Evolutionary conservation across 768 basidiomycete species (phyloP).

Genomic region (Lyophyllum shimeji): DNA sequence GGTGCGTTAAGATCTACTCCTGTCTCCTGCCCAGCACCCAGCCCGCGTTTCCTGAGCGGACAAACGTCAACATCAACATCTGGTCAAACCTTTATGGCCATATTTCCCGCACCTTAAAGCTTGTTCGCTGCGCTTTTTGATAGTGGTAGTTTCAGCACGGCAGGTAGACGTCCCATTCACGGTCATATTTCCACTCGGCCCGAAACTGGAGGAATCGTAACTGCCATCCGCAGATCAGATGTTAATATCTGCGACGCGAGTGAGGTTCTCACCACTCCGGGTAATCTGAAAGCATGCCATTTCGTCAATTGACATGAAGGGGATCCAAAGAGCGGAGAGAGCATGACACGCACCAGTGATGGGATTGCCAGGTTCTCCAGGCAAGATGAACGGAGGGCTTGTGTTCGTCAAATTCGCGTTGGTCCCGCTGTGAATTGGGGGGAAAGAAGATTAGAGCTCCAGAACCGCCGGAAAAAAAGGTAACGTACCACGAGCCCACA

Average conservation of each 20-base stretch:
- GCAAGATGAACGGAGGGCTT: conserved; percentile 52
- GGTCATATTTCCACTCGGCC: conserved; percentile 74
- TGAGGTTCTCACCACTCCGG: conserved; percentile 59
- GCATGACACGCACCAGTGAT: conserved; percentile 33
- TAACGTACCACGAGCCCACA: conserved; percentile 49
- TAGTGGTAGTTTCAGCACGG: conserved; percentile 17
- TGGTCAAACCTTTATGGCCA: too few relatives aligned
- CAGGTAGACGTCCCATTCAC: conserved; percentile 66
- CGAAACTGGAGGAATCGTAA: conserved; percentile 61
- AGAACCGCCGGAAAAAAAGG: not conserved
- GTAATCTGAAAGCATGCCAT: conserved; percentile 35
- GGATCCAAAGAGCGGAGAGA: conserved; percentile 2
- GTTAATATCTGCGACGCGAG: not conserved
- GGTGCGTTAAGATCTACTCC: conserved; percentile 55
- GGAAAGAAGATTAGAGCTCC: conserved; percentile 2
- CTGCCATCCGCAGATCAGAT: conserved; percentile 28
- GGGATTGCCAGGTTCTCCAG: conserved; percentile 52
- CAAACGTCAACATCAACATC: too few relatives aligned
- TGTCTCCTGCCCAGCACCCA: conserved; percentile 49
- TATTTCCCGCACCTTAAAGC: not conserved
- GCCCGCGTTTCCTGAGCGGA: conserved; percentile 37
- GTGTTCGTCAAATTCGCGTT: conserved; percentile 56
- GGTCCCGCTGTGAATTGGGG: conserved; percentile 45
- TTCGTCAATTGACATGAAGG: conserved; percentile 2
- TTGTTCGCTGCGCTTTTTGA: not conserved